These are phyloP conservation scores for Fusarium sp. DNA, from an alignment of 2,329 filamentous ascomycete species.

Conservation along the genomic window DNA sequence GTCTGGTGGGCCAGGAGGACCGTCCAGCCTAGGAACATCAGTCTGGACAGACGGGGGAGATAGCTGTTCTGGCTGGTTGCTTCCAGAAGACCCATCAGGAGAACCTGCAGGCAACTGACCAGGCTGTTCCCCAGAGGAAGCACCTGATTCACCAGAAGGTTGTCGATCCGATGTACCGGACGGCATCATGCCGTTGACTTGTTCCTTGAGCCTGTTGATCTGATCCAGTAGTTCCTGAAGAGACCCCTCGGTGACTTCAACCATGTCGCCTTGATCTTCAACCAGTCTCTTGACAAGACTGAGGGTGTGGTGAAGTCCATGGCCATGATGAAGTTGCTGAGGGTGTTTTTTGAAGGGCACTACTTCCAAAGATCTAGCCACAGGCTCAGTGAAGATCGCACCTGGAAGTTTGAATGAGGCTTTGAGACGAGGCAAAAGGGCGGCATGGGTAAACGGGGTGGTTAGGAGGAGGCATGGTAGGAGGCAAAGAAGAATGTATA, in stretches of 20 bases:
- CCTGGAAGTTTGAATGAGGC: slow-evolving; percentile 23
- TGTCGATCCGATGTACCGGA: slow-evolving; percentile 23
- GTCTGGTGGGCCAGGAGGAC: slow-evolving; percentile 3
- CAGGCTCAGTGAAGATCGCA: slow-evolving; percentile 20
- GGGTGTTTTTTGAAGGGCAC: slow-evolving; percentile 26
- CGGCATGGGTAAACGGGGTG: slow-evolving; percentile 21
- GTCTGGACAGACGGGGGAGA: slow-evolving; percentile 15
- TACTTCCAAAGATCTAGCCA: slow-evolving; percentile 17
- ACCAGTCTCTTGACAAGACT: slow-evolving; percentile 44
- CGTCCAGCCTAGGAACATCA: neutral
- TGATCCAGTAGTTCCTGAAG: slow-evolving; percentile 49
- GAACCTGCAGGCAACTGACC: slow-evolving; percentile 20
- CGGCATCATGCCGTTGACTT: slow-evolving; percentile 49
- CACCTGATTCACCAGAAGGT: slow-evolving; percentile 14
- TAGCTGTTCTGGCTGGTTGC: slow-evolving; percentile 4
- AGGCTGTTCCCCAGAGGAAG: slow-evolving; percentile 29
- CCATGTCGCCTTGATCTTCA: slow-evolving; percentile 42
- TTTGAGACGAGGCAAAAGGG: slow-evolving; percentile 23
- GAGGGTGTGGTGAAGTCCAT: slow-evolving; percentile 33
- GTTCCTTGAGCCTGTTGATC: slow-evolving; percentile 47
- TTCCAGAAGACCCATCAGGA: slow-evolving; percentile 11
- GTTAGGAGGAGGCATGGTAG: slow-evolving; percentile 27
- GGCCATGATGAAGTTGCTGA: slow-evolving; percentile 16
- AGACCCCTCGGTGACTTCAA: slow-evolving; percentile 46
- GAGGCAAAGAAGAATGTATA: slow-evolving; percentile 41